Conservation (phyloP, 495 filamentous ascomycete genomes). For the Sordaria brevicollis region DNA sequence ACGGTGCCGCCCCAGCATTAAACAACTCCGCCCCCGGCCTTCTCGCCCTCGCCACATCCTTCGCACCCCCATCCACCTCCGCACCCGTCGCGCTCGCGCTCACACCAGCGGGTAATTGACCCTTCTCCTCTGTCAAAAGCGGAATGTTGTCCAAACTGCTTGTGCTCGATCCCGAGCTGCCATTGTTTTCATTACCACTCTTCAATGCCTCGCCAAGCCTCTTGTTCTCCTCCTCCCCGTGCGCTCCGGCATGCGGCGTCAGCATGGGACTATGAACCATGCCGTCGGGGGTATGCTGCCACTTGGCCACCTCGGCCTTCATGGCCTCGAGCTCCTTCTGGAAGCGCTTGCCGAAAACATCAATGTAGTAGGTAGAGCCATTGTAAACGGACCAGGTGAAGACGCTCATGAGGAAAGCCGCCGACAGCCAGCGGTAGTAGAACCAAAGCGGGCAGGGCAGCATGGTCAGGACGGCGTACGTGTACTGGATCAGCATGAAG, state of each 20-base stretch:
- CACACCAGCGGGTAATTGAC: neutral
- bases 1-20: neutral
- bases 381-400: conserved; percentile 93
- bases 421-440: conserved; percentile 74
- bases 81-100: conserved; percentile 27
- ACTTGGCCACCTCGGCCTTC: conserved; percentile 80
- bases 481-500: conserved; percentile 94
- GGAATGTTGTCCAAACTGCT: conserved; percentile 45
- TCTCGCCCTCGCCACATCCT: conserved; percentile 32
- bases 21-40: conserved; percentile 14
- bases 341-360: conserved; percentile 92
- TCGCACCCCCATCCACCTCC: conserved; percentile 27
- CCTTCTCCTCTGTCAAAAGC: conserved; percentile 37
- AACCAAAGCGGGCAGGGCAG: conserved; percentile 93
- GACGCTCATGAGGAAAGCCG: conserved; percentile 61
- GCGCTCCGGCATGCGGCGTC: conserved; percentile 19
- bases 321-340: conserved; percentile 91
- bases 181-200: conserved; percentile 2
- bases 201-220: conserved; percentile 9
- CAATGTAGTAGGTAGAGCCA: conserved; percentile 93
- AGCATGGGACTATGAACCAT: conserved; percentile 29
- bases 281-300: conserved; percentile 53
- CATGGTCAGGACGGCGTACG: conserved; percentile 85
- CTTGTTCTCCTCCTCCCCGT: conserved; percentile 11
- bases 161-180: neutral